Evolutionary conservation across 2,329 filamentous ascomycete genomes (phyloP).

Genomic region (Orbilia javanica): DNA sequence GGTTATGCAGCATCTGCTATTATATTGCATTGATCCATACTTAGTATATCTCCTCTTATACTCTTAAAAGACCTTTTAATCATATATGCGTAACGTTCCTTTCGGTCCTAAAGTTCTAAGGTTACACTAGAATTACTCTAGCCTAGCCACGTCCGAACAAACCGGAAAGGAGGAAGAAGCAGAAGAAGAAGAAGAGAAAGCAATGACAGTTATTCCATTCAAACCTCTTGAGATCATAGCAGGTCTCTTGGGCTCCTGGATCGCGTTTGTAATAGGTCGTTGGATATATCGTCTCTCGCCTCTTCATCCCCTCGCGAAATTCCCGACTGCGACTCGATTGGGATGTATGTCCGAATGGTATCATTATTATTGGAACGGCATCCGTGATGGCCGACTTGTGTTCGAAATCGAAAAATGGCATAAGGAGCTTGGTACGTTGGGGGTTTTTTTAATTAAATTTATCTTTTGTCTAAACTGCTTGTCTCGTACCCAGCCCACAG

Average conservation of each 20-base stretch:
- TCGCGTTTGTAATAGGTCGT: constrained; percentile 25
- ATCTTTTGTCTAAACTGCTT: no score
- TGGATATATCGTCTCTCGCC: constrained; percentile 43
- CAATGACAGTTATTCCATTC: background rate
- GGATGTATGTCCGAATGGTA: constrained; percentile 30
- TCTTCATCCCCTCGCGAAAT: constrained; percentile 39
- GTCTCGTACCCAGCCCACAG: no score
- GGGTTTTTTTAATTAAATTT: background rate
- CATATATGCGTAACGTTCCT: no score
- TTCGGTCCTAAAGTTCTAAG: no score
- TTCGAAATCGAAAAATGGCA: constrained; percentile 30
- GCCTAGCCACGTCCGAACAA: no score
- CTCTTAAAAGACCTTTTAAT: no score
- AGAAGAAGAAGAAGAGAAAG: background rate
- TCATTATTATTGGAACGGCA: constrained; percentile 31
- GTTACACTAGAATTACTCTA: no score
- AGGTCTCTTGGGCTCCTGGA: background rate
- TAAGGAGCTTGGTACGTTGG: constrained; percentile 25
- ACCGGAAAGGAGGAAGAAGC: background rate
- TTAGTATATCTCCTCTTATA: no score
- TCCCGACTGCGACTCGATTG: constrained; percentile 17
- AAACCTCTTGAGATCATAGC: background rate
- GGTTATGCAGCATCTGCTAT: no score
- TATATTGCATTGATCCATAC: no score
- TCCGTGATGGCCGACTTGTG: background rate